Percentiles rank a stretch among this genome's conserved stretches.
Conservation (phyloP, 257 asterid genomes). For the Capsicum chinense region DNA sequence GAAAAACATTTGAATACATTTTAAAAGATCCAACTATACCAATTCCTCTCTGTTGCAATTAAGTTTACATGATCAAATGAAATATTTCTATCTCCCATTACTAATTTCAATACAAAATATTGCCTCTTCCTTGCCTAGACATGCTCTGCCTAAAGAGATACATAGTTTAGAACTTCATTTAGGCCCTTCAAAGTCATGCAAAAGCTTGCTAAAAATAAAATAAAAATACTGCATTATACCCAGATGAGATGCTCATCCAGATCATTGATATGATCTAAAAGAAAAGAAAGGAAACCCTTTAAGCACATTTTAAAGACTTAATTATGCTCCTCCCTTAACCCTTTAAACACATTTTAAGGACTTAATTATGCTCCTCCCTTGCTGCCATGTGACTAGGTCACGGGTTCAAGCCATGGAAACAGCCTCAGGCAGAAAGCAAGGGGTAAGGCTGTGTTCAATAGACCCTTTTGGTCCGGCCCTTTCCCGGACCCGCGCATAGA, state of each 20-base stretch:
- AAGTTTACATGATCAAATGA: conserved; percentile 9
- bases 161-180: not conserved
- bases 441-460: too few relatives aligned
- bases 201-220: not conserved
- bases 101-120: not conserved
- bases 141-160: conserved; percentile 10
- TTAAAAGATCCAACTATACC: conserved; percentile 15
- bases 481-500: too few relatives aligned
- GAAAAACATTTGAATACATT: not conserved
- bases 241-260: not conserved
- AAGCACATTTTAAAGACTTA: conserved; percentile 1
- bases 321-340: not conserved
- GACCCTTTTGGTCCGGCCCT: too few relatives aligned
- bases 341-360: too few relatives aligned
- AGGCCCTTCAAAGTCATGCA: conserved; percentile 8
- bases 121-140: not conserved
- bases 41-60: not conserved
- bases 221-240: not conserved
- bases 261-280: not conserved
- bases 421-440: too few relatives aligned
- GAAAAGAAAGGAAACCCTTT: not conserved
- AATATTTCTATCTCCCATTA: not conserved
- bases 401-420: too few relatives aligned
- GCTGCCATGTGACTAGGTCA: too few relatives aligned
- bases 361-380: too few relatives aligned